phyloP scores from a whole-genome alignment of 2,329 filamentous ascomycete genomes.

The Raffaelea ambrosiae region DNA sequence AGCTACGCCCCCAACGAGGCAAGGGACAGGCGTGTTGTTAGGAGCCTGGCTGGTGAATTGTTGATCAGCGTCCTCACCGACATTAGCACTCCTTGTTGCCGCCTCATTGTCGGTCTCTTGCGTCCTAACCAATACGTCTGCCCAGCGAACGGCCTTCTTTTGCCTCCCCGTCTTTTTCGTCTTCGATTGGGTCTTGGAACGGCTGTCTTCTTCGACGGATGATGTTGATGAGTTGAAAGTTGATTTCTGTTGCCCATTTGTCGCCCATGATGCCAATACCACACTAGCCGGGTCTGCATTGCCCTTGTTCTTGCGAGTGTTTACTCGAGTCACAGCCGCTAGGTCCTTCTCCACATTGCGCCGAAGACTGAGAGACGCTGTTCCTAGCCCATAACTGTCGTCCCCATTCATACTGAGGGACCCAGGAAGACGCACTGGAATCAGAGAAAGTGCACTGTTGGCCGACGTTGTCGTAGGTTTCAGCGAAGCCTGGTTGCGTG shows the following conservation, averaged over 20 bases:
- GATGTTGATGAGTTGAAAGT: neutral
- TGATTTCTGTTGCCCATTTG: neutral
- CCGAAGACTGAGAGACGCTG: constrained; percentile 12
- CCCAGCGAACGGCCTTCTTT: constrained; percentile 25
- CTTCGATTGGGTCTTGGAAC: neutral
- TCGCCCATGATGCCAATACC: constrained; percentile 16
- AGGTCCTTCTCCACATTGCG: constrained; percentile 32
- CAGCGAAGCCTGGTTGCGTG: constrained; percentile 15
- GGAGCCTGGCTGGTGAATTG: no score
- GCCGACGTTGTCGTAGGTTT: constrained; percentile 17
- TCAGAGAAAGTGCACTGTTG: constrained; percentile 19
- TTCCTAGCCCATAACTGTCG: constrained; percentile 10
- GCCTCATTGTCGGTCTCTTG: constrained; percentile 15
- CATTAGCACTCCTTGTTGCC: neutral
- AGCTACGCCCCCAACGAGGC: no score
- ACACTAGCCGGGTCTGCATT: constrained; percentile 23
- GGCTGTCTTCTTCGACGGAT: neutral
- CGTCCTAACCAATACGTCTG: constrained; percentile 20
- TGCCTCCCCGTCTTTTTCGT: constrained; percentile 6
- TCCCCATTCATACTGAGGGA: constrained; percentile 19
- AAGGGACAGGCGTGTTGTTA: no score
- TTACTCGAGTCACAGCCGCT: constrained; percentile 30
- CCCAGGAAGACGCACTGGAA: constrained; percentile 23
- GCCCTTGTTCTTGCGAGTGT: constrained; percentile 37
- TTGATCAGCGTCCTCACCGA: neutral